Evolutionary conservation across 139 green algal genomes (phyloP).

Genomic region (Nannochloris sp.): DNA sequence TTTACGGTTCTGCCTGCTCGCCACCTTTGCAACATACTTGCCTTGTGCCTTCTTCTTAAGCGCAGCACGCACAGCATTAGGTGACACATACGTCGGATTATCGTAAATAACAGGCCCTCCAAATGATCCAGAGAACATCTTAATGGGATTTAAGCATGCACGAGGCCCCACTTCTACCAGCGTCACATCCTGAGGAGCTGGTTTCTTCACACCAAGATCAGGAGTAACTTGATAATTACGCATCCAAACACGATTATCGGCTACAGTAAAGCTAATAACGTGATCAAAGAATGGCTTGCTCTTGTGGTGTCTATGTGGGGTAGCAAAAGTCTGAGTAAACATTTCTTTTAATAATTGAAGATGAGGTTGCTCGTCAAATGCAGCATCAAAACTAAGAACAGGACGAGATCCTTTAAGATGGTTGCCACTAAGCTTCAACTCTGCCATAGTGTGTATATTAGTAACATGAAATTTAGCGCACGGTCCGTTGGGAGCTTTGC

Average conservation of each 20-base stretch:
- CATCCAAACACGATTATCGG: slow-evolving; percentile 88
- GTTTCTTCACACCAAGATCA: slow-evolving; percentile 64
- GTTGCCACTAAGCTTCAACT: slow-evolving; percentile 96
- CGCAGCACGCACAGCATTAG: slow-evolving; percentile 71
- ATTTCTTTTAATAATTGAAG: slow-evolving; percentile 87
- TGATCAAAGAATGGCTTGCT: slow-evolving; percentile 98
- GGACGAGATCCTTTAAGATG: slow-evolving; percentile 90
- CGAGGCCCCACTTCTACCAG: slow-evolving; percentile 87
- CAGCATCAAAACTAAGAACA: slow-evolving; percentile 63
- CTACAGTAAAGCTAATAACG: slow-evolving; percentile 78
- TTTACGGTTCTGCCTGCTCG: slow-evolving; percentile 48
- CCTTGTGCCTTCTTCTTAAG: slow-evolving; percentile 61
- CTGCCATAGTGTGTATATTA: slow-evolving; percentile 96
- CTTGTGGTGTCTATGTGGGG: slow-evolving; percentile 79
- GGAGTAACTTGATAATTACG: slow-evolving; percentile 94
- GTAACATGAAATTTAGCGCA: slow-evolving; percentile 91
- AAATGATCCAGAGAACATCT: slow-evolving; percentile 86
- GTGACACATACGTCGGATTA: slow-evolving; percentile 85
- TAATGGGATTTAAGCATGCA: slow-evolving; percentile 87
- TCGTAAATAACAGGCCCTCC: slow-evolving; percentile 83
- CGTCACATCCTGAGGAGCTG: slow-evolving; percentile 31
- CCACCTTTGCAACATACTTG: slow-evolving; percentile 80
- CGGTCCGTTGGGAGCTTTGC: slow-evolving; percentile 84
- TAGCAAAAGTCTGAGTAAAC: slow-evolving; percentile 82
- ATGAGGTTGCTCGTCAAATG: slow-evolving; percentile 89